These are phyloP conservation scores for Thymus mandschuricus DNA, from an alignment of 257 asterid genomes.

Conservation along the genomic window DNA sequence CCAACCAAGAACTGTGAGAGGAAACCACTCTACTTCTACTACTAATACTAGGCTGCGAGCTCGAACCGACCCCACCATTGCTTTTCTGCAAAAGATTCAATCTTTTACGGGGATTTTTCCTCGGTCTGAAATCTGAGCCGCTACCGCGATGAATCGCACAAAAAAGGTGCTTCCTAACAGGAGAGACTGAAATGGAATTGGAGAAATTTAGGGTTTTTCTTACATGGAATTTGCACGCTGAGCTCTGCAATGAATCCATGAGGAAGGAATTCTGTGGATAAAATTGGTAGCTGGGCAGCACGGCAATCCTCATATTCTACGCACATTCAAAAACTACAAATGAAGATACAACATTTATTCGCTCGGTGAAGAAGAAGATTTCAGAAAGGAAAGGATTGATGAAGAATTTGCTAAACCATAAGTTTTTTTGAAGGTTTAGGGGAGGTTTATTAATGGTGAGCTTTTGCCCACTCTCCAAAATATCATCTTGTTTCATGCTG, in stretches of 20 bases:
- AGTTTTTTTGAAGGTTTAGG: slow-evolving; percentile 32
- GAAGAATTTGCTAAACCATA: slow-evolving; percentile 10
- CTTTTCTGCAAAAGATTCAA: slow-evolving; percentile 42
- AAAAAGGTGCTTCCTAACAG: slow-evolving; percentile 46
- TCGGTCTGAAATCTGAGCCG: slow-evolving; percentile 37
- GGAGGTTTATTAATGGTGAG: slow-evolving; percentile 38
- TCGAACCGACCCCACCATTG: slow-evolving; percentile 33
- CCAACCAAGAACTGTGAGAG: slow-evolving; percentile 70
- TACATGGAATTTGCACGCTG: slow-evolving; percentile 51
- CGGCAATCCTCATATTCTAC: slow-evolving; percentile 51
- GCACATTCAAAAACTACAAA: slow-evolving; percentile 12
- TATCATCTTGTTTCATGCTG: neutral
- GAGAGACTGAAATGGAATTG: slow-evolving; percentile 49
- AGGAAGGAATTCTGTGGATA: slow-evolving; percentile 48
- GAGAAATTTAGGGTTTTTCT: slow-evolving; percentile 49
- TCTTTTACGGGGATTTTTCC: slow-evolving; percentile 43
- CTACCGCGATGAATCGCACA: slow-evolving; percentile 27
- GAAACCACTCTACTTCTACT: slow-evolving; percentile 35
- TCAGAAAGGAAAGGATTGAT: slow-evolving; percentile 4
- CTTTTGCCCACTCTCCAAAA: slow-evolving; percentile 16
- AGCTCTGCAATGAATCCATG: slow-evolving; percentile 60
- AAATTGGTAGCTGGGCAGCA: slow-evolving; percentile 56
- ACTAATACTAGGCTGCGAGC: slow-evolving; percentile 25
- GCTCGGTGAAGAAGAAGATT: slow-evolving; percentile 5
- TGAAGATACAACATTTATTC: neutral